These are phyloP conservation scores for Groenewaldozyma salmanticensis DNA, from an alignment of 805 yeast genomes.

Conservation along the genomic window DNA sequence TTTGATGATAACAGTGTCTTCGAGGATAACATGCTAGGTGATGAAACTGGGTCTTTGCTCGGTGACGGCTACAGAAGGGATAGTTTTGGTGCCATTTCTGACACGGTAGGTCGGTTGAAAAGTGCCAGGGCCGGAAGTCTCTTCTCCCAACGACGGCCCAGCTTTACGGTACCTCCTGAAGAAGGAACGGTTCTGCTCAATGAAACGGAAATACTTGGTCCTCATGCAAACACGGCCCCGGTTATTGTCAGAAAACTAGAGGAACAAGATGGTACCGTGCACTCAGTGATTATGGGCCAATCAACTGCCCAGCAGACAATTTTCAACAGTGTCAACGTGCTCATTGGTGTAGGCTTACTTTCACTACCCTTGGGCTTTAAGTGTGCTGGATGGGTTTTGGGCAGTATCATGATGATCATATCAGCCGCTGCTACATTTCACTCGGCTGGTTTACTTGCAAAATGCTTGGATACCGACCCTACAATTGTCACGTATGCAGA, in stretches of 20 bases:
- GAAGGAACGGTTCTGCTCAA: slow-evolving; percentile 13
- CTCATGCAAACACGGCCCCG: slow-evolving; percentile 35
- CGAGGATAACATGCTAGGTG: slow-evolving; percentile 2
- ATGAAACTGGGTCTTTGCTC: slow-evolving; percentile 3
- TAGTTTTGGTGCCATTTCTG: too few relatives aligned
- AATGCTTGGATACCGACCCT: slow-evolving; percentile 70
- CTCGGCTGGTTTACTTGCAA: slow-evolving; percentile 65
- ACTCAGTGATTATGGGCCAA: slow-evolving; percentile 69
- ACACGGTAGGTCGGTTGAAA: background rate
- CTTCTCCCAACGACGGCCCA: slow-evolving; percentile 1
- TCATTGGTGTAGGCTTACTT: slow-evolving; percentile 60
- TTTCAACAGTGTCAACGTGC: slow-evolving; percentile 55
- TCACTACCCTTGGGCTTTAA: slow-evolving; percentile 58
- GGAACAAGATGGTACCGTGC: slow-evolving; percentile 56
- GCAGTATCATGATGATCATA: slow-evolving; percentile 44
- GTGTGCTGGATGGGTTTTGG: slow-evolving; percentile 54
- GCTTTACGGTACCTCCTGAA: slow-evolving; percentile 9
- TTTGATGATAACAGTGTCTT: background rate
- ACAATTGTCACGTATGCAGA: slow-evolving; percentile 83
- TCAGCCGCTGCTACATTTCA: slow-evolving; percentile 65
- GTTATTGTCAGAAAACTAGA: slow-evolving; percentile 54
- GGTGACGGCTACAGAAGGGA: background rate
- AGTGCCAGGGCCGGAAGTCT: background rate
- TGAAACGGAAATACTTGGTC: slow-evolving; percentile 20
- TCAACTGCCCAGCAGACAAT: slow-evolving; percentile 67